Percentiles rank a stretch among this genome's conserved stretches.
Conservation (phyloP, 2,329 filamentous ascomycete species). For the Sclerotinia minor region DNA sequence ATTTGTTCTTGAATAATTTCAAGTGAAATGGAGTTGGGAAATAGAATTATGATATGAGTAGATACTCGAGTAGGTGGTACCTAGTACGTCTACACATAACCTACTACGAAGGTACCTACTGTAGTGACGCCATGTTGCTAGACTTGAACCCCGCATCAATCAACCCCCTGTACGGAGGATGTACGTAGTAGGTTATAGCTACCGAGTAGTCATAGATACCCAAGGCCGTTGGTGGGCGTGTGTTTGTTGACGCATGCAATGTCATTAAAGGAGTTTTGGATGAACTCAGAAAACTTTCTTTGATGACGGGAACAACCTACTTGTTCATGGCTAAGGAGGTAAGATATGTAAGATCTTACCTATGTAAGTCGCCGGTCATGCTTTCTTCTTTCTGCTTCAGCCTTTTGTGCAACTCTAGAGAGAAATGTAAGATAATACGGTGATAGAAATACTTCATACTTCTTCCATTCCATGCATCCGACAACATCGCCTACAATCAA, state of each 20-base stretch:
- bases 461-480: neutral
- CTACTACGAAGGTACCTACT: too few relatives aligned
- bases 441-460: too few relatives aligned
- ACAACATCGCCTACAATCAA: neutral
- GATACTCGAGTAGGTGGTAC: neutral
- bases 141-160: neutral
- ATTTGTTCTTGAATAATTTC: neutral
- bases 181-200: too few relatives aligned
- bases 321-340: too few relatives aligned
- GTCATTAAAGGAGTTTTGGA: neutral
- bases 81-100: too few relatives aligned
- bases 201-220: too few relatives aligned
- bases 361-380: neutral
- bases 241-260: neutral
- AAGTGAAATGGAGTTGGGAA: neutral
- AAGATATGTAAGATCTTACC: too few relatives aligned
- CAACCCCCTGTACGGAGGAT: neutral
- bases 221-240: too few relatives aligned
- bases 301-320: neutral
- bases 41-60: neutral
- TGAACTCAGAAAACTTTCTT: slow-evolving; percentile 11
- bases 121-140: slow-evolving; percentile 6
- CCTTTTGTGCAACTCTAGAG: too few relatives aligned
- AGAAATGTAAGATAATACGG: neutral
- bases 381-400: neutral